Evolutionary conservation across 2,329 filamentous ascomycete genomes (phyloP), one percentile per base, ranked within the genome.

Genomic region (Xylaria sp.): DNA sequence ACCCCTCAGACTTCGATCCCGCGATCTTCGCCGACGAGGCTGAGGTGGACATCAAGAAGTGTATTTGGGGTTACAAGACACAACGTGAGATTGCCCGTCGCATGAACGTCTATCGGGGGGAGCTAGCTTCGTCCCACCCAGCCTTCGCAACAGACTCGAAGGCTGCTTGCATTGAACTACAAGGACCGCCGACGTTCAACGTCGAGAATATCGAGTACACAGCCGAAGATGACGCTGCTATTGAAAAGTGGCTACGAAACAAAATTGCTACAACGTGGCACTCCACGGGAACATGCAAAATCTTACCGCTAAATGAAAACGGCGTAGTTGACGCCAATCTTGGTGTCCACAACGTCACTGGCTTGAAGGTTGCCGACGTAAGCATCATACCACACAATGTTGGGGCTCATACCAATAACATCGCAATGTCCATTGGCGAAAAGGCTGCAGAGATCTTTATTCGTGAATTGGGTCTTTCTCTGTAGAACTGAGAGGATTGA

Each of bases 381-480:
- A 62, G 54, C 35, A 54, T 62, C 19, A 7, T 40, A 6, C 59
- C 59, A 1, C 4, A 7, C 1, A 62, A 58, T 27, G 54, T 58
- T 17, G 47, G 27, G 2, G 54, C 47, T 8, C 21, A 62, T 27
- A 52, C 58, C 7, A 54, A 41, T 10, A 62, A 58, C 11, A 58
- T 35, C 4, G 54, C 59, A 2, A 48, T 62, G 48, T 47, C 25
- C 4, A 54, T 62, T 27, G 59, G 59, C 10, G 59, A 58, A 13
- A 62, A 54, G n/a, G 59, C 59, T 8, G 54, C 59, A 1, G 59
- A 62, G 2, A 57, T 58, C 2, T 38, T 60, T 8, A 55, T 60
- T 44, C 1, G 9, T 7, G 51, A 54, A 11, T n/a, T 54, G 2
- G 51, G 51, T 27, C 21, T 44, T 51, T 11, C 29, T 33, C 6